Evolutionary conservation across 2,329 filamentous ascomycete species (phyloP).

Genomic region (Pseudocercospora crystallina): DNA sequence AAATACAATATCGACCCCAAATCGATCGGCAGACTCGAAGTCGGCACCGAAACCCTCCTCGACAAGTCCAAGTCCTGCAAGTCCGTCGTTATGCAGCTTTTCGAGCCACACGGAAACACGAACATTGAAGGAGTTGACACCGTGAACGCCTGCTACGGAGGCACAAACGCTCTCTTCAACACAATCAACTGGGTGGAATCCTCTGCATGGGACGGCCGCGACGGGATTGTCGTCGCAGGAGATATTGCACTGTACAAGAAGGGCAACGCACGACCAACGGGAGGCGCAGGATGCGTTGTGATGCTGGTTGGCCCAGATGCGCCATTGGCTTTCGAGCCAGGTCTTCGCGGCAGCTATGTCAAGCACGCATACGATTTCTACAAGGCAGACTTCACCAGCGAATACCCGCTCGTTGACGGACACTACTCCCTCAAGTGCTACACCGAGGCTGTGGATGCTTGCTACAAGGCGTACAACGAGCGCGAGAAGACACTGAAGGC

Average conservation of each 20-base stretch:
- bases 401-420: slow-evolving; percentile 55
- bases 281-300: slow-evolving; percentile 54
- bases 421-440: slow-evolving; percentile 56
- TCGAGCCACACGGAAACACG: slow-evolving; percentile 52
- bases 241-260: slow-evolving; percentile 58
- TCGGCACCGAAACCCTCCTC: slow-evolving; percentile 55
- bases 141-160: slow-evolving; percentile 56
- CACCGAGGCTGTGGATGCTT: slow-evolving; percentile 52
- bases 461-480: slow-evolving; percentile 55
- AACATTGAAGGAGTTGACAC: slow-evolving; percentile 56
- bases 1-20: slow-evolving; percentile 55
- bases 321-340: slow-evolving; percentile 51
- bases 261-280: slow-evolving; percentile 53
- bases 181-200: slow-evolving; percentile 56
- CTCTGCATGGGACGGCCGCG: slow-evolving; percentile 53
- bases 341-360: slow-evolving; percentile 52
- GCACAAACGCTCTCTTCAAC: slow-evolving; percentile 57
- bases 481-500: slow-evolving; percentile 49
- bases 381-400: slow-evolving; percentile 55
- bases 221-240: slow-evolving; percentile 53
- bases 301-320: slow-evolving; percentile 55
- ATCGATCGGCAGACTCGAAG: slow-evolving; percentile 53
- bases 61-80: slow-evolving; percentile 59
- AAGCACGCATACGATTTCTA: slow-evolving; percentile 56
- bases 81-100: slow-evolving; percentile 55